A percentile compares a stretch with the other conserved stretches of the same genome.
phyloP scores from a whole-genome alignment of 2,329 filamentous ascomycete genomes.

The Aciculosporium take region DNA sequence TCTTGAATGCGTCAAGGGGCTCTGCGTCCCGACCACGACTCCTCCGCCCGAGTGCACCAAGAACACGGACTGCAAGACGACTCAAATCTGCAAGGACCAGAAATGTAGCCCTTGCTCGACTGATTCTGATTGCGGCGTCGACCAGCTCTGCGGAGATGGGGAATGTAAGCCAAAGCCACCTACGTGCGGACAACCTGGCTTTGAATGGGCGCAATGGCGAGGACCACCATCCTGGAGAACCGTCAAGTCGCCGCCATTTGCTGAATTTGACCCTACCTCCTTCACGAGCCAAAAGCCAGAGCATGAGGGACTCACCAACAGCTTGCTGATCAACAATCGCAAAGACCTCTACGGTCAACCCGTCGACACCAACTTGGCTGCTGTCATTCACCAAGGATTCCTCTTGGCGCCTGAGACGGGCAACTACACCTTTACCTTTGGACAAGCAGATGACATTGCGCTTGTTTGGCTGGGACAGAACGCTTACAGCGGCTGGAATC shows the following conservation, averaged over 20 bases:
- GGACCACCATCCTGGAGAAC: constrained; percentile 5
- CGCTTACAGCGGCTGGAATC: constrained; percentile 6
- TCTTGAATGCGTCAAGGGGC: constrained; percentile 4
- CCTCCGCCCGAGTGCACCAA: constrained; percentile 6
- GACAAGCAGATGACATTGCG: constrained; percentile 8
- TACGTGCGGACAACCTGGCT: constrained; percentile 7
- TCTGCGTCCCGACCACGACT: constrained; percentile 3
- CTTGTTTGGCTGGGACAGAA: constrained; percentile 7
- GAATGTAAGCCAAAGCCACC: constrained; percentile 7
- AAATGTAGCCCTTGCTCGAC: constrained; percentile 6
- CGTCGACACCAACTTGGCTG: constrained; percentile 4
- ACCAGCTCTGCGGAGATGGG: constrained; percentile 4
- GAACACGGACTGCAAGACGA: constrained; percentile 6
- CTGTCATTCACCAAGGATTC: constrained; percentile 8
- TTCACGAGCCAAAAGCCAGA: constrained; percentile 5
- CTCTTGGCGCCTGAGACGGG: constrained; percentile 7
- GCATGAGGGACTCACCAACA: constrained; percentile 6
- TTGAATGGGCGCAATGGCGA: constrained; percentile 8
- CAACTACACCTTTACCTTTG: constrained; percentile 7
- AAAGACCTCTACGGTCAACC: constrained; percentile 4
- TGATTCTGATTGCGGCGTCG: constrained; percentile 3
- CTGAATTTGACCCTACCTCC: constrained; percentile 5
- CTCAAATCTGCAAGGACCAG: constrained; percentile 6
- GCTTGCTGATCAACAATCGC: constrained; percentile 4
- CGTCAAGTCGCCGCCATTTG: constrained; percentile 8